Conservation (phyloP, 805 yeast species). For the Suhomyces sp. region DNA sequence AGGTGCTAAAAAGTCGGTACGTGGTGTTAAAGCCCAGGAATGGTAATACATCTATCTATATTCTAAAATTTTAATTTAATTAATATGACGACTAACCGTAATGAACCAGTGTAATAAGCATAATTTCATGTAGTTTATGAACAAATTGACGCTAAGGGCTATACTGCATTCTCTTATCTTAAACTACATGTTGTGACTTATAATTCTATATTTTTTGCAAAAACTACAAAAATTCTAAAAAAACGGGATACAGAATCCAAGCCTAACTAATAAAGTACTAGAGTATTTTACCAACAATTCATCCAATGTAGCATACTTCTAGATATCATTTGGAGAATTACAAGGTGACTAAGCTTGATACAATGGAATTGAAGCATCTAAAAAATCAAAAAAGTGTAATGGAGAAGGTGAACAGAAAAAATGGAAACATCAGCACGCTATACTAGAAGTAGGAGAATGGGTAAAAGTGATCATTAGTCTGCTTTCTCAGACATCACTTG, state of each 20-base stretch:
- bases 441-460: not conserved
- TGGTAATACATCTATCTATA: constrained; percentile 44
- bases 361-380: not conserved
- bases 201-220: not conserved
- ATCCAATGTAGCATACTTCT: too few species aligned
- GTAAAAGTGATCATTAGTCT: constrained; percentile 12
- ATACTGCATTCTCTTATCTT: too few species aligned
- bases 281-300: not conserved
- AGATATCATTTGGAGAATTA: not conserved
- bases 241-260: not conserved
- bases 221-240: not conserved
- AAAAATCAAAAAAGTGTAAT: not conserved
- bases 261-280: not conserved
- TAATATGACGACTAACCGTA: not conserved
- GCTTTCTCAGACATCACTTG: constrained; percentile 55
- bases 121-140: too few species aligned
- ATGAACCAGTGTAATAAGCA: too few species aligned
- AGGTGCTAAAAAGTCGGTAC: constrained; percentile 66
- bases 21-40: constrained; percentile 69
- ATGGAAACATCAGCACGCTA: not conserved
- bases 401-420: not conserved
- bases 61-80: not conserved
- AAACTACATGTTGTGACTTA: too few species aligned
- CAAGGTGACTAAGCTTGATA: not conserved
- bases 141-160: too few species aligned